phyloP scores from a whole-genome alignment of 2,329 filamentous ascomycete genomes.

The Cladosporium sp. region DNA sequence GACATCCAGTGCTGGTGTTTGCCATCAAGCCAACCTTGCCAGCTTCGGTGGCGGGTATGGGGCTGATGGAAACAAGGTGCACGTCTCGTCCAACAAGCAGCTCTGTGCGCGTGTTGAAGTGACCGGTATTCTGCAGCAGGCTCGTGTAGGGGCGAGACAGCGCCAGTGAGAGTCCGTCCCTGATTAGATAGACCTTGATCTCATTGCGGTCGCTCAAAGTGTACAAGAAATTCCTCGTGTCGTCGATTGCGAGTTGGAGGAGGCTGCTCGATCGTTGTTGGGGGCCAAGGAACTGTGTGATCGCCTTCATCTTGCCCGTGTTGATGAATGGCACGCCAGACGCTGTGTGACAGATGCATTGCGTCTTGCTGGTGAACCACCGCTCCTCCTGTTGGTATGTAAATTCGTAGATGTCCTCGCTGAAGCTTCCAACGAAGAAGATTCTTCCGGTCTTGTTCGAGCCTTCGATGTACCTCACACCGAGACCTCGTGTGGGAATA shows the following conservation, averaged over 20 bases:
- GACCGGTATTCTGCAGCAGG: conserved; percentile 69
- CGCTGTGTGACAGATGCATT: conserved; percentile 61
- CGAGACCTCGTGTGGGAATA: conserved; percentile 67
- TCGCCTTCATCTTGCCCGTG: conserved; percentile 20
- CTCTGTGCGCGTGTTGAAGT: conserved; percentile 72
- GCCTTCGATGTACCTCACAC: conserved; percentile 70
- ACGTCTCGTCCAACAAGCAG: conserved; percentile 64
- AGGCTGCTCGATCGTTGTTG: conserved; percentile 55
- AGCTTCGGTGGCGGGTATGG: conserved; percentile 75
- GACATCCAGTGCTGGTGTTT: conserved; percentile 82
- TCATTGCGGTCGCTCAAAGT: conserved; percentile 84
- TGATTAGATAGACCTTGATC: conserved; percentile 88
- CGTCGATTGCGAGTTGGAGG: conserved; percentile 78
- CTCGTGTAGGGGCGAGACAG: conserved; percentile 52
- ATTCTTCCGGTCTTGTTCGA: conserved; percentile 79
- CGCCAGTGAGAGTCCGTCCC: conserved; percentile 51
- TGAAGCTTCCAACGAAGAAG: conserved; percentile 78
- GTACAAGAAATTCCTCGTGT: conserved; percentile 83
- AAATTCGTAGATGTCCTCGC: conserved; percentile 88
- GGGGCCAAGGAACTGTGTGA: conserved; percentile 29
- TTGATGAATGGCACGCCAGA: conserved; percentile 12
- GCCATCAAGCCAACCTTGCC: conserved; percentile 85
- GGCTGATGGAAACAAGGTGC: conserved; percentile 76
- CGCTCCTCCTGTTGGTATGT: conserved; percentile 96
- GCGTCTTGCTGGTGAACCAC: conserved; percentile 92